Percentiles rank a stretch among this genome's conserved stretches.
phyloP scores from a whole-genome alignment of 805 yeast species.

The Pichia phayaonensis region DNA sequence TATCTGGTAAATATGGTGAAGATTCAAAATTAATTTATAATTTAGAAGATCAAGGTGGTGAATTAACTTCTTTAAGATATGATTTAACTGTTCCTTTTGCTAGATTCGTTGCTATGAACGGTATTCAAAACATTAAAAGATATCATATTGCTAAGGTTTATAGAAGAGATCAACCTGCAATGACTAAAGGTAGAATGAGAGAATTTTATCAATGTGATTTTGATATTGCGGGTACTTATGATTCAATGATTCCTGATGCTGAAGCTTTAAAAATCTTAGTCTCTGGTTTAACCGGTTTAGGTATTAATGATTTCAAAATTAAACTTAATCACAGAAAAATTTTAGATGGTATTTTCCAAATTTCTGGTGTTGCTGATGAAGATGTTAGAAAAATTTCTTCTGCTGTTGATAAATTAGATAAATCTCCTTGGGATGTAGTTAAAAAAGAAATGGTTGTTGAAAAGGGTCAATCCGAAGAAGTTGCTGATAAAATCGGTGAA shows the following conservation, averaged over 20 bases:
- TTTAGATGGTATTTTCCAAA: conserved; percentile 90
- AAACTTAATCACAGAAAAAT: conserved; percentile 94
- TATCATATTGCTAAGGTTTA: conserved; percentile 97
- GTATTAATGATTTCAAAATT: conserved; percentile 82
- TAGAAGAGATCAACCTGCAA: conserved; percentile 99
- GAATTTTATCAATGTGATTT: conserved; percentile 99
- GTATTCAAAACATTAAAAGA: conserved; percentile 81
- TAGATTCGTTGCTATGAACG: conserved; percentile 93
- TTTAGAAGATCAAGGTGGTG: conserved; percentile 98
- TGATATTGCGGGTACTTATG: conserved; percentile 91
- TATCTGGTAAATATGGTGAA: conserved; percentile 97
- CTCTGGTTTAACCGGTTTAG: conserved; percentile 78
- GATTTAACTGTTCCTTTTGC: conserved; percentile 99
- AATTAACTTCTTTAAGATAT: conserved; percentile 87
- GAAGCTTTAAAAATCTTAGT: conserved; percentile 76
- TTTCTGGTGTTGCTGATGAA: conserved; percentile 89
- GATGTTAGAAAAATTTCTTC: conserved; percentile 90
- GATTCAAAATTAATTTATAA: conserved; percentile 95
- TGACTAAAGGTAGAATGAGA: conserved; percentile 99
- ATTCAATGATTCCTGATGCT: conserved; percentile 93
- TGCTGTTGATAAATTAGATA: conserved; percentile 95
- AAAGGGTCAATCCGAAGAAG: conserved; percentile 83
- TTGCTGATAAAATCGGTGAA: conserved; percentile 88
- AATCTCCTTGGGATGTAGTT: conserved; percentile 91
- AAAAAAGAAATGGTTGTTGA: conserved; percentile 87